Conservation (phyloP, 148 eudicot genomes). For the Arbutus unedo region DNA sequence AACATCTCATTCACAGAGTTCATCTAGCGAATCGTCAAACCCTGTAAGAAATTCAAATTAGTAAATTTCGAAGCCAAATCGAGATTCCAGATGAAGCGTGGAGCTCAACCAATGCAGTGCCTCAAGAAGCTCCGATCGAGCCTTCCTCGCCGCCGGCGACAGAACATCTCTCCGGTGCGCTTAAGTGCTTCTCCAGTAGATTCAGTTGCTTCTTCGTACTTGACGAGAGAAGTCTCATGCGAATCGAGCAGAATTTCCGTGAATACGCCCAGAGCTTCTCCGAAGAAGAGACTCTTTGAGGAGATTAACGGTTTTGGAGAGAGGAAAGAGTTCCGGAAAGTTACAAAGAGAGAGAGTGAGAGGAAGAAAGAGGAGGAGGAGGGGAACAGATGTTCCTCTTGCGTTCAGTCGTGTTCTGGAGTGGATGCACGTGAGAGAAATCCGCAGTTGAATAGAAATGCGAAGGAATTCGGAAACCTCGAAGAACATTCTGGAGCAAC, state of each 20-base stretch:
- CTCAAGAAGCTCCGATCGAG: constrained; percentile 64
- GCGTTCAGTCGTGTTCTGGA: constrained; percentile 72
- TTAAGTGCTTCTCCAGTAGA: constrained; percentile 12
- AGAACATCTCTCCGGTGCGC: constrained; percentile 45
- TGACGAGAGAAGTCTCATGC: constrained; percentile 42
- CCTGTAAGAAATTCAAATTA: not conserved
- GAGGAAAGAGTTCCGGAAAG: constrained; percentile 27
- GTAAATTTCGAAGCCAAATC: not conserved
- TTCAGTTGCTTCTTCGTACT: constrained; percentile 19
- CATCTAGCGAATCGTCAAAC: not conserved
- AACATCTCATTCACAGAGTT: not conserved
- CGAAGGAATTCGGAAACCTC: constrained; percentile 15
- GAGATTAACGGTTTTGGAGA: constrained; percentile 10
- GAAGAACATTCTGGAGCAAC: constrained; percentile 21
- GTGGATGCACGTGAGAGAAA: constrained; percentile 25
- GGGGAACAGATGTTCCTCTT: constrained; percentile 31
- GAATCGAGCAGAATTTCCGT: constrained; percentile 49
- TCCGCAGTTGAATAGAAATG: constrained; percentile 30
- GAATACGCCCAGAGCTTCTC: constrained; percentile 11
- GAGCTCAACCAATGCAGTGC: not conserved
- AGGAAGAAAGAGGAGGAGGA: constrained; percentile 19
- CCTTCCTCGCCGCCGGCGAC: constrained; percentile 62
- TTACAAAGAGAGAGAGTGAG: constrained; percentile 29
- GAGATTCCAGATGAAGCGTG: constrained; percentile 20
- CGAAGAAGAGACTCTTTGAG: constrained; percentile 23